Evolutionary conservation across 257 asterid species (phyloP).

Genomic region (Linaria vulgaris): DNA sequence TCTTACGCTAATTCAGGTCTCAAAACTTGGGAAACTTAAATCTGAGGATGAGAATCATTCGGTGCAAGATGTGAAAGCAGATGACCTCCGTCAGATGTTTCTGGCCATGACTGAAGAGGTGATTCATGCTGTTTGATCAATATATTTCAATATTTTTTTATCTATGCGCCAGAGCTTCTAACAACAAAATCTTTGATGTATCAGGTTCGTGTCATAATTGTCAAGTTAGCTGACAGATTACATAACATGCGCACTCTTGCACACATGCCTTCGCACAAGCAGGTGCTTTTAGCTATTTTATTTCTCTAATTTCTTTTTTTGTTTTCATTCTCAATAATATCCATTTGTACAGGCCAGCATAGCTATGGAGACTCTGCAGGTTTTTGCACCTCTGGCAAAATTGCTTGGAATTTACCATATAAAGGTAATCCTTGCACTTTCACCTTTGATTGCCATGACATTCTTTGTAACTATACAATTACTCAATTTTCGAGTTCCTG

Average conservation of each 20-base stretch:
- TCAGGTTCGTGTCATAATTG: conserved; percentile 95
- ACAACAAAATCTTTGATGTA: conserved; percentile 27
- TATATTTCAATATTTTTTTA: conserved; percentile 16
- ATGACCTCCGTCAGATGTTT: conserved; percentile 96
- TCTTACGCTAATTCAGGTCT: conserved; percentile 52
- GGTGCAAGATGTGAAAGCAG: conserved; percentile 94
- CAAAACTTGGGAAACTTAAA: conserved; percentile 93
- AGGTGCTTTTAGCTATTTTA: conserved; percentile 44
- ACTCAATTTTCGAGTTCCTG: too few relatives aligned
- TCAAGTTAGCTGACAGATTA: conserved; percentile 88
- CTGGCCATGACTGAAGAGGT: conserved; percentile 98
- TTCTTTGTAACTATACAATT: too few relatives aligned
- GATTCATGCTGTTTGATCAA: conserved; percentile 12
- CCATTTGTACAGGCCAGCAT: conserved; percentile 67
- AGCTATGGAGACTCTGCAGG: conserved; percentile 89
- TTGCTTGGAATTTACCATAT: conserved; percentile 91
- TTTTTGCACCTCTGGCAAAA: conserved; percentile 93
- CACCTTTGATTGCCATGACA: not conserved
- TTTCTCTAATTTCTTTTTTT: conserved; percentile 20
- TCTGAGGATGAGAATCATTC: conserved; percentile 70
- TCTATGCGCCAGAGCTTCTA: conserved; percentile 17
- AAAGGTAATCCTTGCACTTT: conserved; percentile 48
- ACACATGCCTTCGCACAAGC: conserved; percentile 98
- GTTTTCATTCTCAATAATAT: conserved; percentile 20
- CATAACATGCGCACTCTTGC: conserved; percentile 97